phyloP scores from a whole-genome alignment of 1,284 basidiomycete genomes.

The Trametes sp. region DNA sequence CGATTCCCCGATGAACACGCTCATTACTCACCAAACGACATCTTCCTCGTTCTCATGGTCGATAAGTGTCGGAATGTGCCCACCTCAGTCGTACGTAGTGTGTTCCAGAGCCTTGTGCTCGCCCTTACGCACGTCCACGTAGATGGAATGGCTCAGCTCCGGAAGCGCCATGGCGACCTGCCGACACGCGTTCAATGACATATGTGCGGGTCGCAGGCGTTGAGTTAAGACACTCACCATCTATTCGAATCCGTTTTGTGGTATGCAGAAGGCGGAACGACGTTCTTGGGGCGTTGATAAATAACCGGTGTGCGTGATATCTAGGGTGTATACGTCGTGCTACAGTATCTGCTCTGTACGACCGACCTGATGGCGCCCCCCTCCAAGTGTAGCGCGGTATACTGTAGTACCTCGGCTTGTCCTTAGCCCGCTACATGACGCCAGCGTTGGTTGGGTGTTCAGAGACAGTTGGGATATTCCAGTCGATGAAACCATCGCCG shows the following conservation, averaged over 20 bases:
- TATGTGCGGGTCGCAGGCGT: not conserved
- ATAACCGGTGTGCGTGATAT: too few relatives aligned
- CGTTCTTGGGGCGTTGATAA: not conserved
- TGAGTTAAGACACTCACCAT: not conserved
- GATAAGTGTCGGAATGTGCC: conserved; percentile 42
- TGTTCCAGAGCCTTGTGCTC: conserved; percentile 38
- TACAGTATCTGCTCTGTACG: too few relatives aligned
- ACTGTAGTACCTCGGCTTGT: too few relatives aligned
- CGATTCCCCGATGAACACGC: not conserved
- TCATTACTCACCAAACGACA: not conserved
- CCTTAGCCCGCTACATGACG: too few relatives aligned
- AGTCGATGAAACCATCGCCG: too few relatives aligned
- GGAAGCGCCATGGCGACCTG: conserved; percentile 37
- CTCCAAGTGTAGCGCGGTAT: too few relatives aligned
- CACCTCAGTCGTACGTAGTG: conserved; percentile 38
- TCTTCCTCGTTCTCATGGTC: conserved; percentile 44
- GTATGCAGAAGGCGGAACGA: not conserved
- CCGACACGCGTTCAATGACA: conserved; percentile 5
- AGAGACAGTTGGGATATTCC: too few relatives aligned
- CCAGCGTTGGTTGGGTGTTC: too few relatives aligned
- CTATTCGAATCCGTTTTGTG: not conserved
- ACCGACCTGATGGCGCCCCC: too few relatives aligned
- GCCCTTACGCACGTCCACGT: conserved; percentile 34
- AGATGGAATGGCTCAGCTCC: conserved; percentile 39
- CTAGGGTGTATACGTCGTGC: not conserved